Evolutionary conservation across 129 eudicot species (phyloP).

Genomic region (Sambucus nigra): DNA sequence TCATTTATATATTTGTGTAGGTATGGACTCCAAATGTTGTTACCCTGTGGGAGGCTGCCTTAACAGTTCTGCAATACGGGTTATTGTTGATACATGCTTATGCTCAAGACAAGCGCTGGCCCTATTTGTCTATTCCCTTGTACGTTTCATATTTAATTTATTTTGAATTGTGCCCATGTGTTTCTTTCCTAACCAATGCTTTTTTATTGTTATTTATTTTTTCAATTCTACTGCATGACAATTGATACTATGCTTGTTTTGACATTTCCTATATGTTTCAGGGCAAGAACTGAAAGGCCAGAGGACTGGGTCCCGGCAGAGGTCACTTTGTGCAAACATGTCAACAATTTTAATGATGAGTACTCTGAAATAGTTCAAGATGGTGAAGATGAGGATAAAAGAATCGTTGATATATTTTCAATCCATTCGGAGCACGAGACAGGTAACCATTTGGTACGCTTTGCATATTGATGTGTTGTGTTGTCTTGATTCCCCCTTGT

Average conservation of each 20-base stretch:
- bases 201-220: background rate
- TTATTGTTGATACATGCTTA: slow-evolving; percentile 82
- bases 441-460: slow-evolving; percentile 29
- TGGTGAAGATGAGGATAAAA: slow-evolving; percentile 23
- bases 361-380: slow-evolving; percentile 21
- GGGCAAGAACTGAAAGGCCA: slow-evolving; percentile 69
- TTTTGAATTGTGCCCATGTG: background rate
- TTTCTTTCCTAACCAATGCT: background rate
- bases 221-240: background rate
- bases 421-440: slow-evolving; percentile 45
- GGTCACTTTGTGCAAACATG: slow-evolving; percentile 21
- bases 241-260: background rate
- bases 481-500: background rate
- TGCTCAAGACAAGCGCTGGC: slow-evolving; percentile 96
- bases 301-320: slow-evolving; percentile 90
- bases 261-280: slow-evolving; percentile 10
- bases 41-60: slow-evolving; percentile 75
- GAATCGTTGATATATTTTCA: slow-evolving; percentile 61
- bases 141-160: slow-evolving; percentile 25
- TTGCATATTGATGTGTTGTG: background rate
- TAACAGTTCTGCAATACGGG: slow-evolving; percentile 76
- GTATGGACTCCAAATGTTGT: slow-evolving; percentile 78
- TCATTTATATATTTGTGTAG: slow-evolving; percentile 21
- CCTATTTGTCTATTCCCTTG: slow-evolving; percentile 77
- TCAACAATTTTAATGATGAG: slow-evolving; percentile 15